A percentile compares a stretch with the other conserved stretches of the same genome.
phyloP scores from a whole-genome alignment of 805 yeast genomes.

The Torulaspora delbrueckii region DNA sequence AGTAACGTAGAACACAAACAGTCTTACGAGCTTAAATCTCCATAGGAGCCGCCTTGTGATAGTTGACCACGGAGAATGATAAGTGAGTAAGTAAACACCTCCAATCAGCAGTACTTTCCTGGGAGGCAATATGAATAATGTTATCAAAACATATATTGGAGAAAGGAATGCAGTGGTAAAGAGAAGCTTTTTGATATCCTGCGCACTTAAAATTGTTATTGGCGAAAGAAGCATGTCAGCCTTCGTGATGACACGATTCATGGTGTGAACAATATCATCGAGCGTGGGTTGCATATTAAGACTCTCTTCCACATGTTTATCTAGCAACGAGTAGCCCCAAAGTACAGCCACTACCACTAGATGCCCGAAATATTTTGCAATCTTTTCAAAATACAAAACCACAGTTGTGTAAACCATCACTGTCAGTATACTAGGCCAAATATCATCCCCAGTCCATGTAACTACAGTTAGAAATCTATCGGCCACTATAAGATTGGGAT shows the following conservation, averaged over 20 bases:
- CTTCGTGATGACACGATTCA: slow-evolving; percentile 69
- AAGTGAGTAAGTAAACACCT: slow-evolving; percentile 64
- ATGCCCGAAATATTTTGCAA: slow-evolving; percentile 81
- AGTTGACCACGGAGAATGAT: slow-evolving; percentile 81
- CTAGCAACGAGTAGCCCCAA: slow-evolving; percentile 55
- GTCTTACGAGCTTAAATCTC: slow-evolving; percentile 68
- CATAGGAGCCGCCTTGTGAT: slow-evolving; percentile 81
- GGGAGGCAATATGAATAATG: slow-evolving; percentile 67
- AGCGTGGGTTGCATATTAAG: slow-evolving; percentile 69
- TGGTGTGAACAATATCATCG: slow-evolving; percentile 75
- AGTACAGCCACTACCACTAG: slow-evolving; percentile 58
- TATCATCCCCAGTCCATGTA: slow-evolving; percentile 89
- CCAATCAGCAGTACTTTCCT: slow-evolving; percentile 53
- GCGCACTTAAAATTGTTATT: slow-evolving; percentile 68
- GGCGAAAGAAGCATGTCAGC: slow-evolving; percentile 77
- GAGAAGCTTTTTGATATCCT: slow-evolving; percentile 73
- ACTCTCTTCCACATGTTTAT: slow-evolving; percentile 51
- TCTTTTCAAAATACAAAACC: slow-evolving; percentile 72
- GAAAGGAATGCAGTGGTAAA: slow-evolving; percentile 82
- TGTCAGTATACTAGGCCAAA: slow-evolving; percentile 65
- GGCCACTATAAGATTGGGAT: slow-evolving; percentile 75
- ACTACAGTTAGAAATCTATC: slow-evolving; percentile 65
- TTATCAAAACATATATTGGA: slow-evolving; percentile 71
- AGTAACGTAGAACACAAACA: slow-evolving; percentile 73
- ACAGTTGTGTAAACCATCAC: slow-evolving; percentile 43